Conservation (phyloP, 305 asterid species). For the Striga hermonthica region DNA sequence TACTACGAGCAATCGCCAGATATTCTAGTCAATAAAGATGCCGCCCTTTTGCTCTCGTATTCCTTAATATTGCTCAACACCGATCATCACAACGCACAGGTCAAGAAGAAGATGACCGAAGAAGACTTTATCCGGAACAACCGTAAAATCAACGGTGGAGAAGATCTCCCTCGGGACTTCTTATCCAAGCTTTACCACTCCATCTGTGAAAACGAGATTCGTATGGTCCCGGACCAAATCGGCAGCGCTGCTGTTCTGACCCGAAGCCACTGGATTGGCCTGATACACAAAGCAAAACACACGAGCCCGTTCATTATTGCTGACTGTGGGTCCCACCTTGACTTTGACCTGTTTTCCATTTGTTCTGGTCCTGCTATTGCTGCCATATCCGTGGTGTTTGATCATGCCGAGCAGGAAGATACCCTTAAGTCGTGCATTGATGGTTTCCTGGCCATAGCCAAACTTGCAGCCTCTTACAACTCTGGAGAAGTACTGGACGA, state of each 20-base stretch:
- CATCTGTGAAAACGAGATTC: slow-evolving; percentile 82
- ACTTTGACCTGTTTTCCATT: slow-evolving; percentile 73
- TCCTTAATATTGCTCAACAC: slow-evolving; percentile 90
- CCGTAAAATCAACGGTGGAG: slow-evolving; percentile 85
- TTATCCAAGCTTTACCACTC: slow-evolving; percentile 82
- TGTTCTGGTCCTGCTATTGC: slow-evolving; percentile 85
- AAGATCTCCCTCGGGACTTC: slow-evolving; percentile 87
- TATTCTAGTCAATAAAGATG: slow-evolving; percentile 84
- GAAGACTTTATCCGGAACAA: slow-evolving; percentile 92
- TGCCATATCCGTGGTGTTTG: slow-evolving; percentile 86
- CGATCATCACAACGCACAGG: slow-evolving; percentile 91
- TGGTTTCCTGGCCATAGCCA: slow-evolving; percentile 79
- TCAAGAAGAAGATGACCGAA: slow-evolving; percentile 94
- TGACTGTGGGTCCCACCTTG: slow-evolving; percentile 60
- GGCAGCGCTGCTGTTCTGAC: slow-evolving; percentile 46
- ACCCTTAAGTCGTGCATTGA: slow-evolving; percentile 68
- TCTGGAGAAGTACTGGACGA: slow-evolving; percentile 71
- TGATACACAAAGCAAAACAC: slow-evolving; percentile 69
- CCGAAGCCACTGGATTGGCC: slow-evolving; percentile 86
- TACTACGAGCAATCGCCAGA: slow-evolving; percentile 73
- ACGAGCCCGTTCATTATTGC: slow-evolving; percentile 60
- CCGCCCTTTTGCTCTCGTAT: slow-evolving; percentile 82
- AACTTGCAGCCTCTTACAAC: slow-evolving; percentile 65
- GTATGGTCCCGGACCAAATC: slow-evolving; percentile 75
- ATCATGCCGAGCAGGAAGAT: slow-evolving; percentile 73